Evolutionary conservation across 495 filamentous ascomycete genomes (phyloP), one percentile per base, ranked within the genome.

Genomic region (Xanthoparmelia taractica): DNA sequence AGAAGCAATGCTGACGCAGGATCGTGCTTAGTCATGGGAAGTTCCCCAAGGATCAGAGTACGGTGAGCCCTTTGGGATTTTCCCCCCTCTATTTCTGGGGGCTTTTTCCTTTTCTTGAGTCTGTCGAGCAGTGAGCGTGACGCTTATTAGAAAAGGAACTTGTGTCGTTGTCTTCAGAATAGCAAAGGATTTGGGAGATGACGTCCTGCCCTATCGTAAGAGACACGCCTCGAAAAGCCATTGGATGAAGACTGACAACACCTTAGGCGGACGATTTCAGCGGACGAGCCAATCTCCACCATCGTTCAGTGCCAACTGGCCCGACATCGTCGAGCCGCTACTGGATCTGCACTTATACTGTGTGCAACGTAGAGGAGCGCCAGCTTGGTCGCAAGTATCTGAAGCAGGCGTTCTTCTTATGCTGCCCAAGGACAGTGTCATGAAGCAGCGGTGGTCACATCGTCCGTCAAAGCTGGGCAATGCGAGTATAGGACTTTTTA

Each of bases 361-460:
- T 43, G 37, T 58, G 29, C 37, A 29, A 4, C 10, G 2, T 18
- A 27, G 57, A 25, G 11, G 4, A 31, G 29, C 33, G 37, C 57
- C 57, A 11, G 57, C 31, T 31, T 59, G 57, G 57, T 20, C 7
- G 27, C 25, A 41, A 33, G 17, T 43, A 23, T 54, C 29, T 33
- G 31, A 59, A 4, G 25, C 38, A 12, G 23, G 57, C 8, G 12
- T 40, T 11, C 41, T 59, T 20, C 38, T 59, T n/a, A 43, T 59
- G 27, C 27, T 59, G 27, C 57, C 57, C 5, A 45, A 4, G 8
- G n/a, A 20, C 41, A 59, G 57, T 45, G 25, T 59, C 11, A 43
- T 59, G 57, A 59, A n/a, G 23, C 33, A 43, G 27, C 57, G 31
- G 27, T 59, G 57, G 57, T 31, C 57, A 25, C 23, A 36, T 40